These are phyloP conservation scores for Oleoguttula mirabilis DNA, from an alignment of 495 filamentous ascomycete genomes.

Conservation along the genomic window DNA sequence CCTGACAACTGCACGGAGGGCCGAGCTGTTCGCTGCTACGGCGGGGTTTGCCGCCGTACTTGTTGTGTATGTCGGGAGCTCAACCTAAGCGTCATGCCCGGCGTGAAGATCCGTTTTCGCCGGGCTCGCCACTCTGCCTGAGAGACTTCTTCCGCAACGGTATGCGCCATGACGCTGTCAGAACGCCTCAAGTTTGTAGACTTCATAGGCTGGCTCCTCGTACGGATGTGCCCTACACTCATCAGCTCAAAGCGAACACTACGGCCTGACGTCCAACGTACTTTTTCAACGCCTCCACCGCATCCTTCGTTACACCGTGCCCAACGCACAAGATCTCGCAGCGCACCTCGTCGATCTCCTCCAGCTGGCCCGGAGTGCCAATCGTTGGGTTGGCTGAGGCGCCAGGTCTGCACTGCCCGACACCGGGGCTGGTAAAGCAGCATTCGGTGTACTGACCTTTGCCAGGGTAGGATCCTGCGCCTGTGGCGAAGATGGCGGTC, in stretches of 20 bases:
- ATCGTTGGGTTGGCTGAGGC: slow-evolving; percentile 47
- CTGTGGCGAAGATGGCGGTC: slow-evolving; percentile 49
- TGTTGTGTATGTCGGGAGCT: too few relatives aligned
- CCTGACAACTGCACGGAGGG: too few relatives aligned
- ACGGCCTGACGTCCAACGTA: slow-evolving; percentile 27
- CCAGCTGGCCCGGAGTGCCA: slow-evolving; percentile 39
- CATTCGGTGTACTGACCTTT: slow-evolving; percentile 53
- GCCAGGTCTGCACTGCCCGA: slow-evolving; percentile 49
- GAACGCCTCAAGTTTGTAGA: slow-evolving; percentile 49
- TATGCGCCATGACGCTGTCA: too few relatives aligned
- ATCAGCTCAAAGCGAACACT: slow-evolving; percentile 2
- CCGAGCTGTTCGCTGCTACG: too few relatives aligned
- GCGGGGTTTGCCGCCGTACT: too few relatives aligned
- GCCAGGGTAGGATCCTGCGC: slow-evolving; percentile 49
- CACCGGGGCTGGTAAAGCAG: slow-evolving; percentile 43
- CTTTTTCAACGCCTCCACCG: slow-evolving; percentile 50
- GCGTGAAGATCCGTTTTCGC: too few relatives aligned
- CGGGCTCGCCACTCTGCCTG: too few relatives aligned
- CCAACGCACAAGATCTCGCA: slow-evolving; percentile 45
- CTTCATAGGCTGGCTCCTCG: slow-evolving; percentile 63
- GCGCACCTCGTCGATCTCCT: slow-evolving; percentile 40
- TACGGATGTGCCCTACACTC: slow-evolving; percentile 57
- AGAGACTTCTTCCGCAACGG: too few relatives aligned
- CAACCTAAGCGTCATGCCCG: too few relatives aligned
- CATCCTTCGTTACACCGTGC: slow-evolving; percentile 36